Base-by-base conservation (phyloP, 768 basidiomycete species). In the Rossbeevera mucosa region DNA sequence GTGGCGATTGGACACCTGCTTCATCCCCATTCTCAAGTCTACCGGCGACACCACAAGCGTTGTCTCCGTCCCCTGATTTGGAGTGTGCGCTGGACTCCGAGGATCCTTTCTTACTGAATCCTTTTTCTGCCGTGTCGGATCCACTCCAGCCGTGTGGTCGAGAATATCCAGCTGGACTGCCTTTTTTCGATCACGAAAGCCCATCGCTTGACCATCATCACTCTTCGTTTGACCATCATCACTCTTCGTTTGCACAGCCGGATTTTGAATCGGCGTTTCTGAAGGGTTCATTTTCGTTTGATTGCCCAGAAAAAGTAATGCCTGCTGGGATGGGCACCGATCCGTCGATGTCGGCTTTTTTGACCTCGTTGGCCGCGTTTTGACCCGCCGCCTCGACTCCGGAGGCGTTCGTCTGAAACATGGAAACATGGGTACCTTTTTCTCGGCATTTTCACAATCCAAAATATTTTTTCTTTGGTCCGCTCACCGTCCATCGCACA, bases 1-100 rank as follows among this genome's bases (percentile, higher is more conserved):
- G 30, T 30, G 41, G 31, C 45, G 72, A 73, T 36, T 80, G 78
- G 78, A 70, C 71, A 8, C 68, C 73, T 18, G 13, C 53, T 42
- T 73, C 78, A 5, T 76, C 77, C 2, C 75, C 80, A 0, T 60
- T 71, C 22, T 72, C 75, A 30, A 78, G 74, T 55, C 66, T 71
- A 3, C 77, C 80, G 1, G 53, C 69, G 5, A 76, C 78, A 5
- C 76, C 78, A 6, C 74, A 62, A 69, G 66, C 42, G 26, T 59
- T 31, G 64, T 75, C 66, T 59, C 71, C 64, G 21, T 52, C 56
- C 4, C 63, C 64, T 12, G 44, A 58, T 14, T 58, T 67, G 33
- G 66, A 69, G 33, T 55, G 60, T 28, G 38, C 45, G 6, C 36
- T 61, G 21, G 64, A 68, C 28, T 52, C 57, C 1, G 61, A 65